A percentile compares a stretch with the other conserved stretches of the same genome.
Evolutionary conservation across 2,329 filamentous ascomycete species (phyloP).

Genomic region (Eurotiales sp.): DNA sequence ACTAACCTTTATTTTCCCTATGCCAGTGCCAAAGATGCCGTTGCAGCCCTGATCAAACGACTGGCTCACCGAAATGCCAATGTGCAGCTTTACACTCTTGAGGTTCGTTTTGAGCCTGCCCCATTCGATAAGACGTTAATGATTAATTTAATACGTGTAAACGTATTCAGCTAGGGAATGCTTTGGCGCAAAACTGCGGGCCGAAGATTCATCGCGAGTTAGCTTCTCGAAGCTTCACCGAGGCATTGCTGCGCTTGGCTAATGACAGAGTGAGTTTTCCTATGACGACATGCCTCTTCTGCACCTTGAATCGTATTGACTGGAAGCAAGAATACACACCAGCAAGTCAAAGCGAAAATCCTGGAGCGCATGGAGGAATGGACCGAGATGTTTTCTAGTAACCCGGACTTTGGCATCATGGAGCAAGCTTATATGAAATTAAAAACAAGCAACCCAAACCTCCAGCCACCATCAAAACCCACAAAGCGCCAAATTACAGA

Average conservation of each 20-base stretch:
- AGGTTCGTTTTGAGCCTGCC: slow-evolving; percentile 49
- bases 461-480: slow-evolving; percentile 88
- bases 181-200: slow-evolving; percentile 88
- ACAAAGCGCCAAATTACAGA: slow-evolving; percentile 90
- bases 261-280: slow-evolving; percentile 63
- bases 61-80: slow-evolving; percentile 92
- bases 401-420: slow-evolving; percentile 95
- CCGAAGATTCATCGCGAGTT: slow-evolving; percentile 82
- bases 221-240: slow-evolving; percentile 87
- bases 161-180: slow-evolving; percentile 68
- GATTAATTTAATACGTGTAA: background rate
- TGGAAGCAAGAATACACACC: slow-evolving; percentile 71
- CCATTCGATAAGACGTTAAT: background rate
- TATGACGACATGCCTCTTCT: background rate
- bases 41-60: slow-evolving; percentile 85
- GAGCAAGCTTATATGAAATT: slow-evolving; percentile 87
- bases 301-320: slow-evolving; percentile 1
- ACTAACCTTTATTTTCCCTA: background rate
- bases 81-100: slow-evolving; percentile 90
- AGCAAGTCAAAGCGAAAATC: slow-evolving; percentile 95
- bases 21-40: slow-evolving; percentile 69
- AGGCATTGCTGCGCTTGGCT: slow-evolving; percentile 84
- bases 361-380: slow-evolving; percentile 94
- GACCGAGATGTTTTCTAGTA: slow-evolving; percentile 87
- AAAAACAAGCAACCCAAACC: slow-evolving; percentile 76